phyloP scores from a whole-genome alignment of 2,329 filamentous ascomycete species.

The Alternaria incomplexa region DNA sequence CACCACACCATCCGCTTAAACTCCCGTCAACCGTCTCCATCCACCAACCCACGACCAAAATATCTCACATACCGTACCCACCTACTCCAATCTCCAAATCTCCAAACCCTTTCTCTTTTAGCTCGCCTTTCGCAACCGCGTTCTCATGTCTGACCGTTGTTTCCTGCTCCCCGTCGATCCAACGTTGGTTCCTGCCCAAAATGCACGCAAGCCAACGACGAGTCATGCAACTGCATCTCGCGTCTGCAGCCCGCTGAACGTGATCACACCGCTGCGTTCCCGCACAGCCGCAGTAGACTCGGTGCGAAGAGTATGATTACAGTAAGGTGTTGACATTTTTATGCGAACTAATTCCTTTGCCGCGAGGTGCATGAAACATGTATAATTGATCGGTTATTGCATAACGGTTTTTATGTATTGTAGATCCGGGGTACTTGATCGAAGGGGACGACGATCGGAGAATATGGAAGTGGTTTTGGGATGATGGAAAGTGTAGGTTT shows the following conservation, averaged over 20 bases:
- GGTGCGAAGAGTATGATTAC: not conserved
- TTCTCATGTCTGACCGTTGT: not conserved
- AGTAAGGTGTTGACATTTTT: not conserved
- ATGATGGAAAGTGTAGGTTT: not conserved
- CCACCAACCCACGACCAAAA: not conserved
- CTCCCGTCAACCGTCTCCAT: not conserved
- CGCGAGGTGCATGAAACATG: not conserved
- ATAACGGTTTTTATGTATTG: not conserved
- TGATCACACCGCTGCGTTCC: not conserved
- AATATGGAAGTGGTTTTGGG: not conserved
- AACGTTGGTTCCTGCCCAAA: not conserved
- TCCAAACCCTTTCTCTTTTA: not conserved
- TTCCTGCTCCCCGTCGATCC: not conserved
- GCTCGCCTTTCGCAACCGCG: not conserved
- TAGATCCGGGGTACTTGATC: not conserved
- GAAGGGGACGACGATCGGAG: not conserved
- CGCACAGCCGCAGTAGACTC: not conserved
- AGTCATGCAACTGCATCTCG: not conserved
- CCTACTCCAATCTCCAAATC: not conserved
- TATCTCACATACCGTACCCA: not conserved
- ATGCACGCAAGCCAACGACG: not conserved
- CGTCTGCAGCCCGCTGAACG: not conserved
- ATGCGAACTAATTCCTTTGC: not conserved
- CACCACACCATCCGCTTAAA: not conserved
- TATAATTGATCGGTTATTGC: not conserved